Percentiles rank a stretch among this genome's conserved stretches.
These are phyloP conservation scores for Stagonosporopsis rhizophila DNA, from an alignment of 2,329 filamentous ascomycete genomes.

Conservation along the genomic window DNA sequence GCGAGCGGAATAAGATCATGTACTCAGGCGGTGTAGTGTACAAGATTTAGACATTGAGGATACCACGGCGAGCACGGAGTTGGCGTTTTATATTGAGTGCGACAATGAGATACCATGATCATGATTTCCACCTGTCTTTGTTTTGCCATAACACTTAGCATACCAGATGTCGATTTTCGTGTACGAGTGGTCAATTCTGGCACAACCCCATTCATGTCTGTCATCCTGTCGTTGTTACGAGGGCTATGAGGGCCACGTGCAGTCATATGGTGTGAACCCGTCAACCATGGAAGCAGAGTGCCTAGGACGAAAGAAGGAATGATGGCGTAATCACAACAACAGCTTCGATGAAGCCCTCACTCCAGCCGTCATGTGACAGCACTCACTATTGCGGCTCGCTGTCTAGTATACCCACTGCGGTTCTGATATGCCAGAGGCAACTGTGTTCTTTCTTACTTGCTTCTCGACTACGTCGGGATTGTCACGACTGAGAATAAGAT, in stretches of 20 bases:
- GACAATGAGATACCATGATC: slow-evolving; percentile 9
- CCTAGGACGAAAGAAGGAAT: too few species aligned
- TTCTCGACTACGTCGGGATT: neutral
- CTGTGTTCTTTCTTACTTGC: neutral
- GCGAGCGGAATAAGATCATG: slow-evolving; percentile 90
- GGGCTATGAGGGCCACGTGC: too few species aligned
- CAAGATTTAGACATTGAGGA: slow-evolving; percentile 47
- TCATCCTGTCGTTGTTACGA: too few species aligned
- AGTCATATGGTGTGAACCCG: too few species aligned
- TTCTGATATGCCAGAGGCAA: neutral
- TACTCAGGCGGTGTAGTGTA: slow-evolving; percentile 58
- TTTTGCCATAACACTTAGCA: neutral
- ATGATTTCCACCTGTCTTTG: neutral
- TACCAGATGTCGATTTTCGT: too few species aligned
- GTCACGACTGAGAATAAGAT: neutral
- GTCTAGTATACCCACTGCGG: neutral
- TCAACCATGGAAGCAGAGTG: too few species aligned
- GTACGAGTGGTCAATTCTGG: too few species aligned
- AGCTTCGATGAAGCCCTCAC: too few species aligned
- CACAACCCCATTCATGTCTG: too few species aligned
- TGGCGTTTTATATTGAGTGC: neutral
- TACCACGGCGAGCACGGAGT: neutral
- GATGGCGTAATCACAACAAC: too few species aligned
- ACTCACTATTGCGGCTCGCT: neutral
- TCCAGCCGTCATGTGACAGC: neutral